Percentiles rank a stretch among this genome's conserved stretches.
Evolutionary conservation across 1,284 basidiomycete genomes (phyloP).

Genomic region (Ceratobasidium sp.): DNA sequence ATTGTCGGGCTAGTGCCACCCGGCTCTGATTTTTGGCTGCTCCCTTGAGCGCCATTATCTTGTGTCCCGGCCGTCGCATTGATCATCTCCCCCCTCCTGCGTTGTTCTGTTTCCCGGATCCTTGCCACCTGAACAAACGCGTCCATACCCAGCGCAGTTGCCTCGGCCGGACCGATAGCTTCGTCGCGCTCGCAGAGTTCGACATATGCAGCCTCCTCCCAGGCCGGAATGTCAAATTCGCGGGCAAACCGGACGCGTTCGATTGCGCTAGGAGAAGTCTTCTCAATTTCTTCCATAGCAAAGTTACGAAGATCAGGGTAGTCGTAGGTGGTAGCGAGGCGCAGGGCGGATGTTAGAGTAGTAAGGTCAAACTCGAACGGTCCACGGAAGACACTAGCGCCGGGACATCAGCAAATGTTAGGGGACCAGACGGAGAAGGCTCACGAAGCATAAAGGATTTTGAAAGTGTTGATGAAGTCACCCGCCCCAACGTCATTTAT

Average conservation of each 20-base stretch:
- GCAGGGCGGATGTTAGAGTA: conserved; percentile 1
- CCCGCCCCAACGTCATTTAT: not conserved
- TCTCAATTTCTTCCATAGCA: conserved; percentile 22
- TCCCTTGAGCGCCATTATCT: too few species aligned
- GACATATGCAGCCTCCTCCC: conserved; percentile 42
- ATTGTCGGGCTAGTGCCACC: too few species aligned
- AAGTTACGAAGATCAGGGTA: conserved; percentile 16
- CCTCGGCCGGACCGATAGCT: conserved; percentile 32
- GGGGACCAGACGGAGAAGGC: not conserved
- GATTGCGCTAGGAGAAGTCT: conserved; percentile 9
- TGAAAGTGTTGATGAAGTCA: conserved; percentile 24
- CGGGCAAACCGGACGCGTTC: conserved; percentile 35
- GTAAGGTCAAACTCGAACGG: conserved; percentile 7
- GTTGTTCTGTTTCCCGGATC: conserved; percentile 20
- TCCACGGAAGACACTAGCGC: not conserved
- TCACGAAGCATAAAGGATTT: conserved; percentile 38
- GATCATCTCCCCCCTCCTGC: too few species aligned
- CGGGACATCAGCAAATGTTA: not conserved
- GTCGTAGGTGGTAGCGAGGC: conserved; percentile 4
- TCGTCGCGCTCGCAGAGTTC: conserved; percentile 30
- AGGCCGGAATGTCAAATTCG: conserved; percentile 21
- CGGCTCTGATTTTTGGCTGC: too few species aligned
- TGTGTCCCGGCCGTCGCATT: too few species aligned
- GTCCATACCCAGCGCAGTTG: not conserved
- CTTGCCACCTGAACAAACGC: conserved; percentile 22